Evolutionary conservation across 1,284 basidiomycete species (phyloP), one percentile per base, ranked within the genome.

Genomic region (Rhodotorula glutinis): DNA sequence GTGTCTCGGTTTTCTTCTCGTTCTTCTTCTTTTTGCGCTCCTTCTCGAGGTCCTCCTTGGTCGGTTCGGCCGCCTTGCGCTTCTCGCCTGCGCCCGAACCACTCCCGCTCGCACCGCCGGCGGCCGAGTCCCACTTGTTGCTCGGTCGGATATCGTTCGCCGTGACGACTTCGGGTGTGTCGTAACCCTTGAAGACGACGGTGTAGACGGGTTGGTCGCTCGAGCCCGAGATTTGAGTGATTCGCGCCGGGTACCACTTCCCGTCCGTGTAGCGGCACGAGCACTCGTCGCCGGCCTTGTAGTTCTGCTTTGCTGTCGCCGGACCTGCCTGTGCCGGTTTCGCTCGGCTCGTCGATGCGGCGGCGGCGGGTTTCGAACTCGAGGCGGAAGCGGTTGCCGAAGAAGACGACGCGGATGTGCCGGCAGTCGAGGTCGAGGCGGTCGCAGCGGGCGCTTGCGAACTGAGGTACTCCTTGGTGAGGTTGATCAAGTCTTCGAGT

Each of bases 111-210:
- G 47, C 27, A 4, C 29, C 53, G 14, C 43, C 14, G 9, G 55
- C 25, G 11, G 52, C 56, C 25, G 57, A 54, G 52, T 63, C 66
- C 55, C 60, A 64, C 49, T 75, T 73, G 44, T 57, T 66, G 51
- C 71, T n/a, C 3, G 75, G 60, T 58, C 74, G 73, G 29, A 78
- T 51, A 49, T 77, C 74, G n/a, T 54, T 27, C 33, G 85, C 82
- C 67, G 89, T 87, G 43, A 96, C 85, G 62, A 91, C 86, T 78
- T 97, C 93, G n/a, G 93, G 94, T 47, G 89, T 89, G 74, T 93
- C 90, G 82, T 97, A 98, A 4, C 90, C 91, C 77, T 91, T 91
- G 84, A 96, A 98, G 49, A 95, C 86, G 76, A 98, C 88, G 75
- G 89, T 93, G 82, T 91, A 98, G 72, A 91, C 86, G 16, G 89